phyloP scores from a whole-genome alignment of 1,139 yeast species.

The Candida anutae region DNA sequence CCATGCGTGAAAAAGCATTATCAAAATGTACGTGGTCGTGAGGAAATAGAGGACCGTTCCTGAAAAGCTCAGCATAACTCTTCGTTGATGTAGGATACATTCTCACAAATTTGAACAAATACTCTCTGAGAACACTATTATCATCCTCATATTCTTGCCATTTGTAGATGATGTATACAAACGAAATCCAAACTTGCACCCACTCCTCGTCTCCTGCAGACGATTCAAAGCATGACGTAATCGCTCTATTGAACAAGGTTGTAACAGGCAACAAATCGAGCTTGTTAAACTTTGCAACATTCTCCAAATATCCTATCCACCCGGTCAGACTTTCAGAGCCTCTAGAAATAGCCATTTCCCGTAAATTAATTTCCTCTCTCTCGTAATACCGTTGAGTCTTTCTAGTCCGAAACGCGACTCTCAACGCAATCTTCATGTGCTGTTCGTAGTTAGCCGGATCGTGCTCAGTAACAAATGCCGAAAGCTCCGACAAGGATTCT shows the following conservation, averaged over 20 bases:
- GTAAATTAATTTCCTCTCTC: conserved; percentile 13
- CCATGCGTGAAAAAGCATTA: conserved; percentile 8
- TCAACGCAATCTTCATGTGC: conserved; percentile 32
- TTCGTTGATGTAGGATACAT: conserved; percentile 16
- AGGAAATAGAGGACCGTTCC: conserved; percentile 13
- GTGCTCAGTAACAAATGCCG: conserved; percentile 33
- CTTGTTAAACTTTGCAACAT: conserved; percentile 10
- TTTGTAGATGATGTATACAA: conserved; percentile 17
- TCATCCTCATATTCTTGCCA: conserved; percentile 4
- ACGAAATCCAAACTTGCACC: conserved; percentile 24
- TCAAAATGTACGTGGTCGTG: conserved; percentile 6
- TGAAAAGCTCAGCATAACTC: conserved; percentile 23
- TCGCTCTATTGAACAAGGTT: conserved; percentile 5
- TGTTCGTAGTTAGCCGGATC: conserved; percentile 26
- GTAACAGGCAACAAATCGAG: conserved; percentile 4
- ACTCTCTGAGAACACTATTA: conserved; percentile 6
- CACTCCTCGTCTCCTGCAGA: conserved; percentile 8
- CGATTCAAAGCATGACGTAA: neutral
- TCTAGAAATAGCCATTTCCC: too few species aligned
- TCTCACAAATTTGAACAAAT: conserved; percentile 14
- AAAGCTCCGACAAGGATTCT: conserved; percentile 34
- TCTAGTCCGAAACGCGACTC: conserved; percentile 22
- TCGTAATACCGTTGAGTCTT: conserved; percentile 20
- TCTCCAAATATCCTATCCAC: conserved; percentile 29
- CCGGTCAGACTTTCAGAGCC: conserved; percentile 5